Conservation (phyloP, 306 rosid species). For the Biancaea sappan region DNA sequence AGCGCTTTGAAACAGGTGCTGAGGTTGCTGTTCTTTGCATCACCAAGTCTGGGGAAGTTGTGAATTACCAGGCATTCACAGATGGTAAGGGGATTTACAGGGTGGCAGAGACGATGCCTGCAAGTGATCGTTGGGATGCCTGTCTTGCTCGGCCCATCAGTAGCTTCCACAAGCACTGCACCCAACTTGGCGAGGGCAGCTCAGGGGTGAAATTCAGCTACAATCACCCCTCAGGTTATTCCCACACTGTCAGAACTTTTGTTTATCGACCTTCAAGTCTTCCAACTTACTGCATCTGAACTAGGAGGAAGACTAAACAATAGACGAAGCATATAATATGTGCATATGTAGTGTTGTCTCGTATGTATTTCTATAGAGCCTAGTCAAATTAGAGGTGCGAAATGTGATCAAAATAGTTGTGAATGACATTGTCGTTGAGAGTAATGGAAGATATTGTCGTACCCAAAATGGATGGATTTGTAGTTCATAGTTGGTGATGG, state of each 20-base stretch:
- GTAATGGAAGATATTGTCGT: background rate
- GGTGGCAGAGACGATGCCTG: constrained; percentile 93
- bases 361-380: constrained; percentile 6
- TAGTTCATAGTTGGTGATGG: no score
- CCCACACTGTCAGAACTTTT: constrained; percentile 72
- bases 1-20: constrained; percentile 63
- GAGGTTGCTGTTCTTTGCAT: constrained; percentile 97
- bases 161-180: constrained; percentile 89
- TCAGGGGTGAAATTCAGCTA: constrained; percentile 82
- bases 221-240: constrained; percentile 80
- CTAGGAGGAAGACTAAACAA: constrained; percentile 24
- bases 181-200: constrained; percentile 65
- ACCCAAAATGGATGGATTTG: no score
- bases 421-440: constrained; percentile 17
- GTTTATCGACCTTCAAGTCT: constrained; percentile 58
- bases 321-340: background rate
- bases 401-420: constrained; percentile 5
- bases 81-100: constrained; percentile 75
- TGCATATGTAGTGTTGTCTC: constrained; percentile 33
- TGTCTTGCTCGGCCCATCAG: constrained; percentile 94
- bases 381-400: background rate
- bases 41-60: constrained; percentile 88
- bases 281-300: constrained; percentile 77
- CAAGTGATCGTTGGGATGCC: constrained; percentile 94
- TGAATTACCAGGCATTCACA: constrained; percentile 91